Percentiles rank a stretch among this genome's conserved stretches.
phyloP scores from a whole-genome alignment of 805 yeast genomes.

The Kodamaea nitidulidarum region DNA sequence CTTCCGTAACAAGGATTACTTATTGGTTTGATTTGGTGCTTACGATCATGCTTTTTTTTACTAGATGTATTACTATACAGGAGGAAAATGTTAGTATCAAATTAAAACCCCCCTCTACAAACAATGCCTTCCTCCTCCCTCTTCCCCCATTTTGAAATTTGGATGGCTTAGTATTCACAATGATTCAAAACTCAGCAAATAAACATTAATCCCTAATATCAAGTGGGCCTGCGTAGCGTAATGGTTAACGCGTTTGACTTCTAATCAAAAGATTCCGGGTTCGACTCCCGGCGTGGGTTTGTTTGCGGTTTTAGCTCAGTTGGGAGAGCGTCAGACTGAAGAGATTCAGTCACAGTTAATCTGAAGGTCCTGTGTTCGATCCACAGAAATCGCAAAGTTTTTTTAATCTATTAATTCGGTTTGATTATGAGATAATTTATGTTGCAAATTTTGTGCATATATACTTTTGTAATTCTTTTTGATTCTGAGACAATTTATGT shows the following conservation, averaged over 20 bases:
- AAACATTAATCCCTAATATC: background rate
- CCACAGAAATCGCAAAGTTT: conserved; percentile 64
- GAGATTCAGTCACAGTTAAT: conserved; percentile 25
- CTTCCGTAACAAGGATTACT: too few relatives aligned
- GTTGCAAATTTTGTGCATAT: background rate
- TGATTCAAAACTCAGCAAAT: too few relatives aligned
- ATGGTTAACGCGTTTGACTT: conserved; percentile 23
- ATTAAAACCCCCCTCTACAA: too few relatives aligned
- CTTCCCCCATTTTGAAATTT: too few relatives aligned
- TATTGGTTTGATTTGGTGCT: background rate
- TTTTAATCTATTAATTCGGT: background rate
- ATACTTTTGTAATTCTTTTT: too few relatives aligned
- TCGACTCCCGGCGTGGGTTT: conserved; percentile 9
- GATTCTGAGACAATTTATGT: background rate
- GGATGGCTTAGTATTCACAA: too few relatives aligned
- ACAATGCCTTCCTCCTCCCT: too few relatives aligned
- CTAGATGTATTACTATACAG: too few relatives aligned
- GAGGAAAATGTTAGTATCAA: too few relatives aligned
- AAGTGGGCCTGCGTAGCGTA: conserved; percentile 17
- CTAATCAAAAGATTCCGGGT: conserved; percentile 13
- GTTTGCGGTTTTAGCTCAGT: conserved; percentile 10
- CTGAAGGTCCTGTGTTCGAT: conserved; percentile 90
- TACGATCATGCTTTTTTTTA: background rate
- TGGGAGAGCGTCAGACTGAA: conserved; percentile 37
- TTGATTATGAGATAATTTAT: background rate